Evolutionary conservation across 441 rosid species (phyloP).

Genomic region (Euphorbia schlechtendalii): DNA sequence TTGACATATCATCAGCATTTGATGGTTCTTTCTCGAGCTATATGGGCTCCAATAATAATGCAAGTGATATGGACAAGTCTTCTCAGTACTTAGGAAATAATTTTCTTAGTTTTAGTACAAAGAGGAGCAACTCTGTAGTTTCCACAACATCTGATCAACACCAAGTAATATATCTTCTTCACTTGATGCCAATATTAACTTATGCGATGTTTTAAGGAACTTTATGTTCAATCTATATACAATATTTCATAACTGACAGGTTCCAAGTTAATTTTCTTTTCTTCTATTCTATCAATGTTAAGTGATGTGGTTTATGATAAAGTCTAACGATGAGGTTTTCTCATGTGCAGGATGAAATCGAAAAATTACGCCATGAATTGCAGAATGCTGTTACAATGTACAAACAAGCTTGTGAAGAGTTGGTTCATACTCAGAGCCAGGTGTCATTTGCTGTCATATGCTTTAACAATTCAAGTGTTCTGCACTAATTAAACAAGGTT

Average conservation of each 20-base stretch:
- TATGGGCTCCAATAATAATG: slow-evolving; percentile 21
- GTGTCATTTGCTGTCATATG: slow-evolving; percentile 18
- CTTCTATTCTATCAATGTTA: neutral
- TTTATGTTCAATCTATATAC: neutral
- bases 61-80: slow-evolving; percentile 23
- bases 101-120: slow-evolving; percentile 15
- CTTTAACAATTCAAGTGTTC: neutral
- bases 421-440: slow-evolving; percentile 65
- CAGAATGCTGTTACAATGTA: slow-evolving; percentile 58
- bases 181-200: neutral
- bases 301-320: slow-evolving; percentile 5
- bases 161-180: slow-evolving; percentile 32
- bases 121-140: slow-evolving; percentile 24
- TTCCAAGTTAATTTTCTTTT: neutral
- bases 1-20: slow-evolving; percentile 31
- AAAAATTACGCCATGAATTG: slow-evolving; percentile 54
- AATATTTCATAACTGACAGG: neutral
- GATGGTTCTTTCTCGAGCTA: slow-evolving; percentile 29
- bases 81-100: slow-evolving; percentile 24
- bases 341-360: slow-evolving; percentile 51
- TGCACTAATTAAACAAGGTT: too few relatives aligned
- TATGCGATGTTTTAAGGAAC: neutral
- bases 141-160: slow-evolving; percentile 28
- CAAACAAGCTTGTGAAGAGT: slow-evolving; percentile 63
- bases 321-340: slow-evolving; percentile 16